Evolutionary conservation across 192 early-diverging fungal genomes (phyloP).

Genomic region (Geosiphon pyriformis): DNA sequence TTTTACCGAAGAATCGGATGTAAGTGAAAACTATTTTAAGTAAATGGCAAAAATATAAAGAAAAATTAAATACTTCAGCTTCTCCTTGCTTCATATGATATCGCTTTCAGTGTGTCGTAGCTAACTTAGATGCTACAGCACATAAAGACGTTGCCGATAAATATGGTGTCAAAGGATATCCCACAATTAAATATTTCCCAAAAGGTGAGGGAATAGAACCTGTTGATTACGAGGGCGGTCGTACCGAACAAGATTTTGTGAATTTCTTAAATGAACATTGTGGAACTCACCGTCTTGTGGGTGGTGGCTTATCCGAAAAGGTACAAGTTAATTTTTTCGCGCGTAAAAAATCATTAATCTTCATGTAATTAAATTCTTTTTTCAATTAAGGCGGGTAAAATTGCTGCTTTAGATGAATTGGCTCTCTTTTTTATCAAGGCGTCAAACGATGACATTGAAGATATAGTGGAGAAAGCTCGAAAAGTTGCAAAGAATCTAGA

Average conservation of each 20-base stretch:
- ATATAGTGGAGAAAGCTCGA: constrained; percentile 43
- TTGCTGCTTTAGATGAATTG: constrained; percentile 53
- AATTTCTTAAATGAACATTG: constrained; percentile 81
- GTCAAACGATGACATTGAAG: constrained; percentile 37
- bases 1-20: constrained; percentile 73
- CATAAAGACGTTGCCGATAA: constrained; percentile 55
- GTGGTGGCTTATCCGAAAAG: constrained; percentile 62
- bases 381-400: constrained; percentile 50
- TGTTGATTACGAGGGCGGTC: constrained; percentile 67
- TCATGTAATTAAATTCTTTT: constrained; percentile 21
- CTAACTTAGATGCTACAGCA: constrained; percentile 83
- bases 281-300: constrained; percentile 66
- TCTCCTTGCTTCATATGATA: neutral
- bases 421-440: constrained; percentile 60
- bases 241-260: constrained; percentile 68
- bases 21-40: constrained; percentile 26
- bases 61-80: too few species aligned
- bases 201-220: constrained; percentile 53
- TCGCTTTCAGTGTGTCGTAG: constrained; percentile 57
- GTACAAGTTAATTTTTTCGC: constrained; percentile 25
- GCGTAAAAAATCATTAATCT: too few species aligned
- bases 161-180: constrained; percentile 76
- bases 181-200: constrained; percentile 84
- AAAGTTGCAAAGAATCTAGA: constrained; percentile 37
- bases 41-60: neutral